Evolutionary conservation across 352 stramenopile species (phyloP).

Genomic region (Phytophthora sp.): DNA sequence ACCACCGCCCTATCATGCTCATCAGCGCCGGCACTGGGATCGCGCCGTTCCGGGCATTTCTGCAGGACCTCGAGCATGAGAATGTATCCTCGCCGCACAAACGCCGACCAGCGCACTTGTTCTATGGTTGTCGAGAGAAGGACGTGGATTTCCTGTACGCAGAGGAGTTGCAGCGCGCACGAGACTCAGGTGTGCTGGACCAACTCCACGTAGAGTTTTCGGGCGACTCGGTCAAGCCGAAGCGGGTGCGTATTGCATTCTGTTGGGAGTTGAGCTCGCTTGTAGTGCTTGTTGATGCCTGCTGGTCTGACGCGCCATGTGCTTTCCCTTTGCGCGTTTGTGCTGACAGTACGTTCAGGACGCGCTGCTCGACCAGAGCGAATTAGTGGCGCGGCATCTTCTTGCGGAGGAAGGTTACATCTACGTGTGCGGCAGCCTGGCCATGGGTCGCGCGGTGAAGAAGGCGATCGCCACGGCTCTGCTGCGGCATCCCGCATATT

Average conservation of each 20-base stretch:
- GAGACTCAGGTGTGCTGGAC: constrained; percentile 49
- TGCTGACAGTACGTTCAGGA: constrained; percentile 76
- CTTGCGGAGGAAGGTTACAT: constrained; percentile 64
- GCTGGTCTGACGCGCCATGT: constrained; percentile 1
- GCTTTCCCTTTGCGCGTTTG: neutral
- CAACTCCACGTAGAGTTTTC: constrained; percentile 72
- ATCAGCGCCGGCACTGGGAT: constrained; percentile 84
- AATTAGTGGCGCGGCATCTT: constrained; percentile 63
- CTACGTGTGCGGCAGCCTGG: constrained; percentile 80
- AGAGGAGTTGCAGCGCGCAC: constrained; percentile 59
- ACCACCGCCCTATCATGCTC: constrained; percentile 72
- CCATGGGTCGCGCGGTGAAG: constrained; percentile 82
- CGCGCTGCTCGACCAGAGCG: constrained; percentile 56
- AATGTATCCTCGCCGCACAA: constrained; percentile 18
- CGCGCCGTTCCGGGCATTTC: constrained; percentile 81
- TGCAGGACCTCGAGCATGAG: constrained; percentile 80
- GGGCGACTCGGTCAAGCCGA: constrained; percentile 25
- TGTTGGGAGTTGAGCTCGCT: too few relatives aligned
- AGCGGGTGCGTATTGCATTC: constrained; percentile 56
- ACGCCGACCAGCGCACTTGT: constrained; percentile 66
- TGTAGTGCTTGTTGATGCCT: too few relatives aligned
- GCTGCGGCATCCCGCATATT: constrained; percentile 45
- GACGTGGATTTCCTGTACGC: constrained; percentile 77
- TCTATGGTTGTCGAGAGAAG: constrained; percentile 72
- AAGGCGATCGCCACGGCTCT: constrained; percentile 59